Percentiles rank a stretch among this genome's conserved stretches.
These are phyloP conservation scores for Neurospora sp. DNA, from an alignment of 495 filamentous ascomycete genomes.

Conservation along the genomic window DNA sequence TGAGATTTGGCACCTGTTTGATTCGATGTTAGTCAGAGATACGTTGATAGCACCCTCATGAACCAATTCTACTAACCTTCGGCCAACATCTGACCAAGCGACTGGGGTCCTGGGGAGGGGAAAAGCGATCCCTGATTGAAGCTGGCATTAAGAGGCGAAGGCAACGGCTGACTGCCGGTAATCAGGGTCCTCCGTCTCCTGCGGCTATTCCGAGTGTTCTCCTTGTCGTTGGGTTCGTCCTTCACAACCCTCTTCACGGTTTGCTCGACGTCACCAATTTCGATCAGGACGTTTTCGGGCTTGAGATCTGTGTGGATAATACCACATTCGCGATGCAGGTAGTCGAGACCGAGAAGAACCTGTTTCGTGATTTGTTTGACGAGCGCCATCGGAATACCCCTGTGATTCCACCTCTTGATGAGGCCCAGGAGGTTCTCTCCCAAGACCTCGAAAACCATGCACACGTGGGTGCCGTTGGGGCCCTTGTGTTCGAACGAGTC, in stretches of 20 bases:
- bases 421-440: constrained; percentile 91
- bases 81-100: constrained; percentile 71
- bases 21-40: constrained; percentile 1
- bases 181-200: constrained; percentile 86
- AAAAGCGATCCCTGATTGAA: constrained; percentile 68
- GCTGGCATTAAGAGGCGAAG: constrained; percentile 85
- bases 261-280: constrained; percentile 95
- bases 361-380: constrained; percentile 99
- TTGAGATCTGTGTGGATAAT: constrained; percentile 99
- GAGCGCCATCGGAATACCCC: constrained; percentile 88
- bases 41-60: neutral
- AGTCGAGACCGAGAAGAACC: constrained; percentile 88
- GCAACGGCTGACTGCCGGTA: constrained; percentile 92
- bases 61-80: constrained; percentile 48
- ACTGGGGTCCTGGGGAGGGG: constrained; percentile 63
- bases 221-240: constrained; percentile 68
- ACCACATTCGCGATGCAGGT: constrained; percentile 93
- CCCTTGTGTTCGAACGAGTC: constrained; percentile 98
- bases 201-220: constrained; percentile 90
- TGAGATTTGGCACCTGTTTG: constrained; percentile 42
- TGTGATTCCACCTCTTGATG: constrained; percentile 97
- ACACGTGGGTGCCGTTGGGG: constrained; percentile 91
- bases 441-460: constrained; percentile 98
- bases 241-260: constrained; percentile 95
- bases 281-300: constrained; percentile 96